Evolutionary conservation across 106 monocot genomes (phyloP).

Genomic region (Platanthera guangdongensis): DNA sequence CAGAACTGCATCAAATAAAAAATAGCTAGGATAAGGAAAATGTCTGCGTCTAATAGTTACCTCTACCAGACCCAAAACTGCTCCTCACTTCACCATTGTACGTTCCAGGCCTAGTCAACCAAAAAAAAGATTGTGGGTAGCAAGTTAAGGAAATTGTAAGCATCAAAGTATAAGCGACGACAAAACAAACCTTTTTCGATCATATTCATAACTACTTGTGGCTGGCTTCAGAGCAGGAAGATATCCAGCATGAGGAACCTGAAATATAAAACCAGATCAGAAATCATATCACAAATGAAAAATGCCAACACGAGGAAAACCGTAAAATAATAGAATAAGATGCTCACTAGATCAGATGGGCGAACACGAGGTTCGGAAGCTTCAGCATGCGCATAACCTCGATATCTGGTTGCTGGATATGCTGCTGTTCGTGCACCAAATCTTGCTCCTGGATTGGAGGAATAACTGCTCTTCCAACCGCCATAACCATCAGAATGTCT

Average conservation of each 20-base stretch:
- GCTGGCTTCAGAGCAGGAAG: constrained; percentile 25
- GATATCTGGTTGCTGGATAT: constrained; percentile 13
- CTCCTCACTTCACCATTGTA: constrained; percentile 14
- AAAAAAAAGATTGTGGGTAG: constrained; percentile 3
- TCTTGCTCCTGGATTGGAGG: neutral
- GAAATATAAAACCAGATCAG: neutral
- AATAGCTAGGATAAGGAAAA: neutral
- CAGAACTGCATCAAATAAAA: neutral
- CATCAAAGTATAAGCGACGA: neutral
- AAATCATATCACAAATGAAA: neutral
- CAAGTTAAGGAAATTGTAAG: neutral
- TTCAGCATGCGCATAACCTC: constrained; percentile 18
- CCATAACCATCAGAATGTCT: constrained; percentile 7
- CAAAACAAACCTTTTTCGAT: constrained; percentile 17
- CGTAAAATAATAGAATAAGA: neutral
- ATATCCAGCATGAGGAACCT: constrained; percentile 52
- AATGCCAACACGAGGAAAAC: neutral
- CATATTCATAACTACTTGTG: constrained; percentile 19
- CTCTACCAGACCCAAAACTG: constrained; percentile 18
- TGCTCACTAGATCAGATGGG: constrained; percentile 32
- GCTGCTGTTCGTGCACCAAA: neutral
- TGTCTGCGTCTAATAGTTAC: constrained; percentile 4
- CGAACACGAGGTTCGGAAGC: constrained; percentile 15
- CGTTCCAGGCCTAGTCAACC: constrained; percentile 9
- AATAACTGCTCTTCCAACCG: constrained; percentile 13